Conservation (phyloP, 2,329 filamentous ascomycete genomes). For the Neophaeococcomyces aloes region DNA sequence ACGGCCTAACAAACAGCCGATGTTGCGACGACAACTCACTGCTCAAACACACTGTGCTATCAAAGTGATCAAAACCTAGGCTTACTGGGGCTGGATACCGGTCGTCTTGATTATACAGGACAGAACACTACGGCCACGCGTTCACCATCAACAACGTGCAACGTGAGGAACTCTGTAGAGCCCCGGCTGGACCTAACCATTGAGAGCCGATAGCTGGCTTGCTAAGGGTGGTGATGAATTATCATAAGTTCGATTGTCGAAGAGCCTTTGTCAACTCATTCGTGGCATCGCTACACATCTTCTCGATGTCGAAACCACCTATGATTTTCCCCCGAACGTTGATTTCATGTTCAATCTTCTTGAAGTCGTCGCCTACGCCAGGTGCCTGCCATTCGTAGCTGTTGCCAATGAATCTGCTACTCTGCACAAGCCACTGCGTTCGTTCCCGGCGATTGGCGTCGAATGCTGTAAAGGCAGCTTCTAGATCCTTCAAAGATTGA, state of each 20-base stretch:
- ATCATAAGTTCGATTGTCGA: constrained; percentile 1
- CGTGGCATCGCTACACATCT: constrained; percentile 23
- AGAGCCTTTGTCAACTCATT: constrained; percentile 17
- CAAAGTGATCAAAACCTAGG: too few relatives aligned
- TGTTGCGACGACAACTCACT: not conserved
- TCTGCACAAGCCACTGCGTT: constrained; percentile 28
- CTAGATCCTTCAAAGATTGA: constrained; percentile 17
- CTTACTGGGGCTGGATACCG: too few relatives aligned
- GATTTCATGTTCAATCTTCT: constrained; percentile 31
- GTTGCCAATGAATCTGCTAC: constrained; percentile 26
- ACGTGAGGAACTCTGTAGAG: too few relatives aligned
- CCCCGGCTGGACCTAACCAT: too few relatives aligned
- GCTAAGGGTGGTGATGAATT: too few relatives aligned
- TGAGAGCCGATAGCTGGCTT: too few relatives aligned
- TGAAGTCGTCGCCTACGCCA: constrained; percentile 27
- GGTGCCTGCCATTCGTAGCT: constrained; percentile 26
- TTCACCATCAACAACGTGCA: too few relatives aligned
- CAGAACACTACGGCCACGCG: not conserved
- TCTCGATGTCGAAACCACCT: constrained; percentile 19
- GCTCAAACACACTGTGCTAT: too few relatives aligned
- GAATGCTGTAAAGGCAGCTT: constrained; percentile 24
- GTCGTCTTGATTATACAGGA: constrained; percentile 3
- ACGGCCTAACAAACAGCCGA: not conserved
- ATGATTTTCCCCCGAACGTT: constrained; percentile 22
- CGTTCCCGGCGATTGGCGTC: constrained; percentile 23